phyloP scores from a whole-genome alignment of 2,329 filamentous ascomycete genomes.

The Cryphonectria nitschkei region DNA sequence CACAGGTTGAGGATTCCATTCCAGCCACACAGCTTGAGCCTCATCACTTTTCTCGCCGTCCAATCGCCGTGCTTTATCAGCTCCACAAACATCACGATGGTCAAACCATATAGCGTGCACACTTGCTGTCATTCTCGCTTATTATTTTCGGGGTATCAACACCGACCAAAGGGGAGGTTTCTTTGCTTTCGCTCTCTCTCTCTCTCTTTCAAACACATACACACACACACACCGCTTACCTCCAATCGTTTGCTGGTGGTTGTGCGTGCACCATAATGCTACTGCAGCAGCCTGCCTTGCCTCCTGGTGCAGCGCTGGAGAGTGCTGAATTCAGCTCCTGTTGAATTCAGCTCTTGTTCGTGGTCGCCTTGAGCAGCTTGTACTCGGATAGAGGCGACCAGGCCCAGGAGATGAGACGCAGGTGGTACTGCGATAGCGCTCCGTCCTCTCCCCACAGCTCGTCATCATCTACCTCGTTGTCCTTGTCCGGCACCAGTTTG shows the following conservation, averaged over 20 bases:
- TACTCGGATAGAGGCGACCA: constrained; percentile 28
- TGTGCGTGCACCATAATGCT: background rate
- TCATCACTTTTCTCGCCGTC: background rate
- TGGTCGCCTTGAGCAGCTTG: constrained; percentile 23
- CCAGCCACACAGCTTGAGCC: constrained; percentile 7
- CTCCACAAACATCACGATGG: constrained; percentile 7
- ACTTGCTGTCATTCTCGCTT: background rate
- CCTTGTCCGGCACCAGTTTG: constrained; percentile 18
- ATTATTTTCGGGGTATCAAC: background rate
- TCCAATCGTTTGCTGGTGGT: background rate
- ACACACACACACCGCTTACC: no score
- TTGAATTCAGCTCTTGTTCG: constrained; percentile 4
- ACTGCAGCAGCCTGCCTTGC: background rate
- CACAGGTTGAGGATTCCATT: background rate
- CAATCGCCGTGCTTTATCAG: background rate
- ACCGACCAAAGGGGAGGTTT: background rate
- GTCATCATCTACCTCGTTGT: constrained; percentile 12
- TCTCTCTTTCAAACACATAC: background rate
- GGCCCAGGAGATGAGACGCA: constrained; percentile 28
- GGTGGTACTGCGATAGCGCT: constrained; percentile 18
- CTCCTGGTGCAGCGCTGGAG: background rate
- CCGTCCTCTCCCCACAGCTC: constrained; percentile 25
- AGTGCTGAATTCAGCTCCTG: background rate
- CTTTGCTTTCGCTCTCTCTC: background rate
- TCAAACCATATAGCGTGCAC: constrained; percentile 5